phyloP scores from a whole-genome alignment of 2,329 filamentous ascomycete genomes.

The Venturia carpophila region DNA sequence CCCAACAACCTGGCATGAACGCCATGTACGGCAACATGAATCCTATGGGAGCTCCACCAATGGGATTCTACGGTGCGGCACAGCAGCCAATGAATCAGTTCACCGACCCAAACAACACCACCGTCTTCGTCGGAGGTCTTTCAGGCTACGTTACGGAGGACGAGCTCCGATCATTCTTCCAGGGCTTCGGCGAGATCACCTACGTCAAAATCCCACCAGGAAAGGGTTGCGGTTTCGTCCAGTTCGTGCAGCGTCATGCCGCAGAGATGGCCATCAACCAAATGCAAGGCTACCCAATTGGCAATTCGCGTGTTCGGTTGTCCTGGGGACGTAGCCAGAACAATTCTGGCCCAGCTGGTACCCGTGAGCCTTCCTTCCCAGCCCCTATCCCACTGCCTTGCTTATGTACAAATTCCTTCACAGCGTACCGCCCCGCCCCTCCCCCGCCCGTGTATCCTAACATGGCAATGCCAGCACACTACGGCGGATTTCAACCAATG shows the following conservation, averaged over 20 bases:
- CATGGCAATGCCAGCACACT: constrained; percentile 60
- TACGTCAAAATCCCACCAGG: constrained; percentile 99
- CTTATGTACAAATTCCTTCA: constrained; percentile 2
- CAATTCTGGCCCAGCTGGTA: constrained; percentile 93
- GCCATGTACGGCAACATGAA: constrained; percentile 37
- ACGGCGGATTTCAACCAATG: constrained; percentile 59
- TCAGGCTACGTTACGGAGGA: constrained; percentile 98
- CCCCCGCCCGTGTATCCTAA: constrained; percentile 65
- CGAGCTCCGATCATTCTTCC: constrained; percentile 99
- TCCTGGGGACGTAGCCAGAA: constrained; percentile 98
- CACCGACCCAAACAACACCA: constrained; percentile 99
- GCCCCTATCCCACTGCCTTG: background rate
- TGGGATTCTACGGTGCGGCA: constrained; percentile 55
- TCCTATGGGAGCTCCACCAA: constrained; percentile 56
- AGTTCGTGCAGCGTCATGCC: constrained; percentile 97
- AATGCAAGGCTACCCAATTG: constrained; percentile 99
- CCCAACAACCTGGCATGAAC: constrained; percentile 28
- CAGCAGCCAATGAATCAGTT: constrained; percentile 98
- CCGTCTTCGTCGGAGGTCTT: constrained; percentile 93
- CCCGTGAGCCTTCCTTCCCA: constrained; percentile 38
- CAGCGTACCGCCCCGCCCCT: constrained; percentile 76
- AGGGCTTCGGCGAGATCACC: constrained; percentile 97
- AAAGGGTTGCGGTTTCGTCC: constrained; percentile 98
- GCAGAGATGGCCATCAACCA: constrained; percentile 99
- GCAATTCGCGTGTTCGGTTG: constrained; percentile 93